Evolutionary conservation across 441 rosid genomes (phyloP).

Genomic region (Caryocar brasiliense): DNA sequence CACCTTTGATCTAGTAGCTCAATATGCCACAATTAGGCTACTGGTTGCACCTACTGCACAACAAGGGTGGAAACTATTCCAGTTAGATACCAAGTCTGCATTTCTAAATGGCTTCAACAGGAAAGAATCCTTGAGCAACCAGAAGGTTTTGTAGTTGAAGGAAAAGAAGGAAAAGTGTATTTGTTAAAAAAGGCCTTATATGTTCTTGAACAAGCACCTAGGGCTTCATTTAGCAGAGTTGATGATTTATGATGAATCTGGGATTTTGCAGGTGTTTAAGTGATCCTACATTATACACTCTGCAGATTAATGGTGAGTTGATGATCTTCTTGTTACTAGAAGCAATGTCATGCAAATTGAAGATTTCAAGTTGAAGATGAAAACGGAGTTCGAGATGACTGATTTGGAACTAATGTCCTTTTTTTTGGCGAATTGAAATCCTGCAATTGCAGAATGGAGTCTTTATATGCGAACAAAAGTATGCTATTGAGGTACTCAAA

Average conservation of each 20-base stretch:
- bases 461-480: slow-evolving; percentile 1
- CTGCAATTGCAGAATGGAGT: not conserved
- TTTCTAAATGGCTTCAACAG: not conserved
- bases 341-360: too few relatives aligned
- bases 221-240: not conserved
- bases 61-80: not conserved
- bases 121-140: not conserved
- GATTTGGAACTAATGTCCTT: not conserved
- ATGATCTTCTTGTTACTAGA: too few relatives aligned
- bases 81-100: not conserved
- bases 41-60: not conserved
- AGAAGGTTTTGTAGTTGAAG: not conserved
- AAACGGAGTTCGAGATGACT: slow-evolving; percentile 1
- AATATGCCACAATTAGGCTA: not conserved
- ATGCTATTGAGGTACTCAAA: not conserved
- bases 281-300: too few relatives aligned
- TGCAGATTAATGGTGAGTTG: too few relatives aligned
- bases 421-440: slow-evolving; percentile 2
- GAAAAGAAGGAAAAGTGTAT: not conserved
- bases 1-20: too few relatives aligned
- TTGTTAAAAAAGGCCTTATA: not conserved
- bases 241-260: too few relatives aligned
- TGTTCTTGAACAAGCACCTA: not conserved
- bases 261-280: too few relatives aligned
- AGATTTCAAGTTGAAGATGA: too few relatives aligned